Conservation (phyloP, 148 eudicot genomes). For the Persicaria maculosa region DNA sequence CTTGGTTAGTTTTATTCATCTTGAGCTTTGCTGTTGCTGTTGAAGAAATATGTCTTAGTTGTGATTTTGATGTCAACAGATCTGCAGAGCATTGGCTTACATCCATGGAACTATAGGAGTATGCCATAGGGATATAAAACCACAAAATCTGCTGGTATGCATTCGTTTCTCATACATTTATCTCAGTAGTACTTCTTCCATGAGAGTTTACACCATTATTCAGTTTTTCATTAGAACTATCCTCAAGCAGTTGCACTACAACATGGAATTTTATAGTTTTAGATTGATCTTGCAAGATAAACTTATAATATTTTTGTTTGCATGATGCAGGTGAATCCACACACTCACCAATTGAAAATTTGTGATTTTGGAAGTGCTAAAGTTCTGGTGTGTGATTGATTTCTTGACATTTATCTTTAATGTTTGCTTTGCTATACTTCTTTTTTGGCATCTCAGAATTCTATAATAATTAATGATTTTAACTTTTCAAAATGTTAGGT, state of each 20-base stretch:
- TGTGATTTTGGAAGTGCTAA: slow-evolving; percentile 97
- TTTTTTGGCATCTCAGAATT: slow-evolving; percentile 1
- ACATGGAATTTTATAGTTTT: not conserved
- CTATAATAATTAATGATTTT: not conserved
- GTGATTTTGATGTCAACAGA: slow-evolving; percentile 27
- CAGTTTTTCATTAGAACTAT: not conserved
- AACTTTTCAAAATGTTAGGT: slow-evolving; percentile 36
- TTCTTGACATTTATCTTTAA: not conserved
- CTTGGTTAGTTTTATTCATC: not conserved
- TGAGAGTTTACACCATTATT: not conserved
- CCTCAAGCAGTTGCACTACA: not conserved
- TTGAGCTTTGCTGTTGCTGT: not conserved
- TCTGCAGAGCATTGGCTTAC: slow-evolving; percentile 58
- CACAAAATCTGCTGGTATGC: slow-evolving; percentile 67
- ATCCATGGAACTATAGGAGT: slow-evolving; percentile 58
- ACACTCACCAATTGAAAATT: slow-evolving; percentile 71
- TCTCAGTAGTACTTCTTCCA: not conserved
- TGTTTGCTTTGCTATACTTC: not conserved
- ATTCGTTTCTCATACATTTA: not conserved
- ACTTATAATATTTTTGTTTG: not conserved
- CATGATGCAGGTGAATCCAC: slow-evolving; percentile 65
- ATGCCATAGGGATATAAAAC: slow-evolving; percentile 68
- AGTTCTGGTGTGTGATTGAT: slow-evolving; percentile 50
- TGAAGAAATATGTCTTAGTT: not conserved
- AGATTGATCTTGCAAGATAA: not conserved